Base-by-base conservation (phyloP, 139 green algal genomes). In the Raphidocelis subcapitata region DNA sequence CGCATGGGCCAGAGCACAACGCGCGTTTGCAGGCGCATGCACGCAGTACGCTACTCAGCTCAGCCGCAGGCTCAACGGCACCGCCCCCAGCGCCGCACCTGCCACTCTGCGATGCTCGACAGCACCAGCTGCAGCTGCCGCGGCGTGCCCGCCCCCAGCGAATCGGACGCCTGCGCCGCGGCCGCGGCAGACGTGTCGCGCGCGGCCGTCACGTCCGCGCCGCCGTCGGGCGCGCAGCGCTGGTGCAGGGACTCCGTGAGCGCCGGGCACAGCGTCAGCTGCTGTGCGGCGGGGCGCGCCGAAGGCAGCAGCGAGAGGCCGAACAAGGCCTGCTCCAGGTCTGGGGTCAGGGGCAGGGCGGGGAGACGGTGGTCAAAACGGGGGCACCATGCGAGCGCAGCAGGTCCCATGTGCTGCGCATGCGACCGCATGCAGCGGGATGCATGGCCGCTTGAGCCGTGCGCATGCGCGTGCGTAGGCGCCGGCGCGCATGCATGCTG, bases 321-420 rank as follows among this genome's bases (percentile, higher is more conserved):
- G 62, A 77, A 69, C 33, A 77, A 49, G 10, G 60, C 12, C 26
- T 70, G 60, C 61, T 77, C 61, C 8, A 77, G 46, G 36, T 77
- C 70, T 77, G 61, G 32, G 69, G 8, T 8, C 8, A 20, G 8
- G 41, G 41, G 41, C 8, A 49, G 8, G 8, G 41, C 12, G n/a
- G n/a, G n/a, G n/a, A n/a, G n/a, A n/a, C n/a, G n/a, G n/a, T n/a
- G n/a, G n/a, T n/a, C n/a, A n/a, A n/a, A n/a, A n/a, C n/a, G 41
- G 49, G 20, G 20, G 18, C 49, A 57, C 18, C 49, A 57, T 57
- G 49, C 20, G 49, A 20, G 18, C 20, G 18, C 49, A 57, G 49
- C 18, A 16, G 18, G 20, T 18, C 18, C 18, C 49, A 57, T 57
- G 49, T 57, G 49, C 20, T 57, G 18, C 20, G 20, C 49, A 57